phyloP scores from a whole-genome alignment of 129 eudicot genomes.

The Silybum marianum region DNA sequence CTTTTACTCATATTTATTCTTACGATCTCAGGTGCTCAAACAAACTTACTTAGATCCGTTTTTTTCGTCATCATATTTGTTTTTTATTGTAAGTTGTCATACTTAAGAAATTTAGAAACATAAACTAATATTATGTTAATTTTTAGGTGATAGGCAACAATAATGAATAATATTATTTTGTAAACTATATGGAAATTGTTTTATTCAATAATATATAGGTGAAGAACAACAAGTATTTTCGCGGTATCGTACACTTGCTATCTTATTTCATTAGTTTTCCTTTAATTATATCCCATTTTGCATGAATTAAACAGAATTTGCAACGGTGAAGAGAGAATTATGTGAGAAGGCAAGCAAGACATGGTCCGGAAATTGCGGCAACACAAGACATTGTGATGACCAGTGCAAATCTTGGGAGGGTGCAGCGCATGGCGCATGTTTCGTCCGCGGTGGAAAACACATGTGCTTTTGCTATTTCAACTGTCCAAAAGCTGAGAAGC shows the following conservation, averaged over 20 bases:
- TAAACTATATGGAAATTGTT: neutral
- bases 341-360: slow-evolving; percentile 39
- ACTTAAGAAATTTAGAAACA: neutral
- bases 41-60: neutral
- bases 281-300: neutral
- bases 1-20: neutral
- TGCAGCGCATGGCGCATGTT: slow-evolving; percentile 42
- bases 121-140: neutral
- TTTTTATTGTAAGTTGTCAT: neutral
- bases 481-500: slow-evolving; percentile 16
- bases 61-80: neutral
- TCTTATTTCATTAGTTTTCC: neutral
- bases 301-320: slow-evolving; percentile 10
- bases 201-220: neutral
- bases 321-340: slow-evolving; percentile 8
- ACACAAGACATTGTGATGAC: slow-evolving; percentile 30
- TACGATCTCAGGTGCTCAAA: neutral
- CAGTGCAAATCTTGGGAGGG: slow-evolving; percentile 40
- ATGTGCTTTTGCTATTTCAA: slow-evolving; percentile 41
- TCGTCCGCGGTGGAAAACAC: slow-evolving; percentile 14
- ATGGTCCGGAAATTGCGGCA: slow-evolving; percentile 39
- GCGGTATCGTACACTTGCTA: neutral
- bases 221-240: neutral
- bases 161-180: neutral
- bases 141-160: neutral